Evolutionary conservation across 1,284 basidiomycete genomes (phyloP), one percentile per base, ranked within the genome.

Genomic region (Tausonia pullulans): DNA sequence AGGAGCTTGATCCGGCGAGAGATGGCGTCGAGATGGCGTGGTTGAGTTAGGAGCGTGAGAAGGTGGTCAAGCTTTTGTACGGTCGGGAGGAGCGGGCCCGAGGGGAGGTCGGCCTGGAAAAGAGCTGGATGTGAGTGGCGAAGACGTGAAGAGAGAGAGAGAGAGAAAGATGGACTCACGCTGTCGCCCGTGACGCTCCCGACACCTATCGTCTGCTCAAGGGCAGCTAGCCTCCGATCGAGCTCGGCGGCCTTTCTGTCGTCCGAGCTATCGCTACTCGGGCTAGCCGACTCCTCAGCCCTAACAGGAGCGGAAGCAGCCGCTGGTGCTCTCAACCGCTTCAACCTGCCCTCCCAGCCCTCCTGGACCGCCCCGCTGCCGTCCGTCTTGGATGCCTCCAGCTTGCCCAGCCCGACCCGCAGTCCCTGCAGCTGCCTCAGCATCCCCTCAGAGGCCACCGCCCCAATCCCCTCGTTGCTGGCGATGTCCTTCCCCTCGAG

Each of bases 11-110:
- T 84, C 7, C 95, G 86, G 14, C 94, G 84, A 1, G 92, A 92
- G 68, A 98, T 89, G n/a, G 91, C 88, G 75, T 98, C 95, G 50
- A 98, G 86, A 74, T 98, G 94, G 5, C 93, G 85, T 0, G 96
- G 95, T 78, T 98, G 93, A 0, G 93, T 90, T 60, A 98, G 83
- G 13, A 98, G 80, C 2, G 86, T 84, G 44, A 98, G 79, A 64
- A 74, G 67, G 43, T 86, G 84, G 72, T 90, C 91, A 50, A 97
- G 82, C 44, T 90, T 85, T 14, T 82, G 82, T 53, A 98, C 80
- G 54, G 91, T 84, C 0, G 88, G 85, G 0, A 96, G 78, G 13
- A 98, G 79, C 0, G 95, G 92, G 1, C 87, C 81, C 0, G 89
- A 86, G 10, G 91, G 78, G 4, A 84, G 84, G 0, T 85, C 83